Percentiles rank a stretch among this genome's conserved stretches.
Conservation (phyloP, 2,329 filamentous ascomycete genomes). For the Xenosphaeropsis pyriputrescens region DNA sequence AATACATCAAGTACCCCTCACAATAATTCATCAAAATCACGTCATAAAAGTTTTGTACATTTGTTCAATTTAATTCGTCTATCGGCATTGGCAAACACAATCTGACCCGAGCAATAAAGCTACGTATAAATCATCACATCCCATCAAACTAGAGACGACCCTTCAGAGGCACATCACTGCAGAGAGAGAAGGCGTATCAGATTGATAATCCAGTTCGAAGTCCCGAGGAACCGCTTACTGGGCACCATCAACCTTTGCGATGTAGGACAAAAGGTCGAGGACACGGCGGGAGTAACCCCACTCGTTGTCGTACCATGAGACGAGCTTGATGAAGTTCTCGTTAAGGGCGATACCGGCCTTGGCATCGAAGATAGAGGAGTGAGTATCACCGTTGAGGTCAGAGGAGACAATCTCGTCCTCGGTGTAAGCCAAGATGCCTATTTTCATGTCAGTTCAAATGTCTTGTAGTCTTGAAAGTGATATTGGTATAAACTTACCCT, state of each 20-base stretch:
- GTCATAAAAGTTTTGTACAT: no score
- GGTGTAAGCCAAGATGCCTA: constrained; percentile 83
- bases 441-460: constrained; percentile 1
- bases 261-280: constrained; percentile 65
- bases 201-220: background rate
- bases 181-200: constrained; percentile 2
- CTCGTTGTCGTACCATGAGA: constrained; percentile 97
- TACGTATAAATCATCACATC: no score
- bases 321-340: constrained; percentile 96
- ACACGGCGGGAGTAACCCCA: constrained; percentile 98
- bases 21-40: no score
- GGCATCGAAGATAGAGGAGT: constrained; percentile 98
- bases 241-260: constrained; percentile 57
- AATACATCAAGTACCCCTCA: no score
- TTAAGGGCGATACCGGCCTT: constrained; percentile 99
- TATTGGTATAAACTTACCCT: constrained; percentile 55
- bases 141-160: constrained; percentile 11
- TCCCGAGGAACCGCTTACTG: constrained; percentile 13
- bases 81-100: no score
- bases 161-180: constrained; percentile 15
- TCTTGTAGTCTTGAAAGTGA: background rate
- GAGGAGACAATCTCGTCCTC: constrained; percentile 94
- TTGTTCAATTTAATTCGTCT: no score
- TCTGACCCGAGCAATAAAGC: no score
- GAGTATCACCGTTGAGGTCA: constrained; percentile 82